Percentiles rank a stretch among this genome's conserved stretches.
Evolutionary conservation across 1,284 basidiomycete species (phyloP).

Genomic region (Ganoderma sinense): DNA sequence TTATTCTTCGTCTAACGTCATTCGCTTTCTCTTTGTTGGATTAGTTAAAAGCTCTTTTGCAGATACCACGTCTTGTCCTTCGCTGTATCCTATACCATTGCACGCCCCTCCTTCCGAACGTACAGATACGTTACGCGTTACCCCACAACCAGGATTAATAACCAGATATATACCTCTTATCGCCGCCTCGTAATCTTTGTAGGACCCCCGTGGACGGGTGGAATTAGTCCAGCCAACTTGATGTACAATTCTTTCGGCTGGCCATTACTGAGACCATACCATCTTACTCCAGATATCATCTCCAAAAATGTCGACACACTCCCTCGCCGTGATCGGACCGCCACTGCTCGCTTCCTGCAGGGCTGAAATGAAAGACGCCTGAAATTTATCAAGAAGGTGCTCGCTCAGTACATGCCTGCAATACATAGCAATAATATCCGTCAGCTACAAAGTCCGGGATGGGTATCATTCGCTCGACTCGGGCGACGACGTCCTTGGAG

Average conservation of each 20-base stretch:
- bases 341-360: background rate
- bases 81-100: slow-evolving; percentile 30
- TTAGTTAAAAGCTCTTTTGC: slow-evolving; percentile 41
- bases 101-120: slow-evolving; percentile 11
- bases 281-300: background rate
- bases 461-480: slow-evolving; percentile 1
- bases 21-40: slow-evolving; percentile 38
- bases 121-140: slow-evolving; percentile 27
- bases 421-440: background rate
- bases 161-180: slow-evolving; percentile 14
- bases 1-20: slow-evolving; percentile 10
- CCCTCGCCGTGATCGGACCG: background rate
- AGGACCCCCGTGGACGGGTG: slow-evolving; percentile 22
- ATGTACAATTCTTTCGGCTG: slow-evolving; percentile 23
- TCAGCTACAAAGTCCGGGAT: background rate
- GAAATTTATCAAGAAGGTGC: background rate
- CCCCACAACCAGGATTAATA: slow-evolving; percentile 28
- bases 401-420: slow-evolving; percentile 4
- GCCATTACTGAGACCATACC: background rate
- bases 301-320: background rate
- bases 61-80: slow-evolving; percentile 36
- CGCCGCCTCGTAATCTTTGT: slow-evolving; percentile 28
- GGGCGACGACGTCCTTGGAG: slow-evolving; percentile 25
- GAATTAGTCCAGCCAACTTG: slow-evolving; percentile 18
- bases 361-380: background rate